Base-by-base conservation (phyloP, 2,329 filamentous ascomycete genomes). In the Juglanconis juglandina region DNA sequence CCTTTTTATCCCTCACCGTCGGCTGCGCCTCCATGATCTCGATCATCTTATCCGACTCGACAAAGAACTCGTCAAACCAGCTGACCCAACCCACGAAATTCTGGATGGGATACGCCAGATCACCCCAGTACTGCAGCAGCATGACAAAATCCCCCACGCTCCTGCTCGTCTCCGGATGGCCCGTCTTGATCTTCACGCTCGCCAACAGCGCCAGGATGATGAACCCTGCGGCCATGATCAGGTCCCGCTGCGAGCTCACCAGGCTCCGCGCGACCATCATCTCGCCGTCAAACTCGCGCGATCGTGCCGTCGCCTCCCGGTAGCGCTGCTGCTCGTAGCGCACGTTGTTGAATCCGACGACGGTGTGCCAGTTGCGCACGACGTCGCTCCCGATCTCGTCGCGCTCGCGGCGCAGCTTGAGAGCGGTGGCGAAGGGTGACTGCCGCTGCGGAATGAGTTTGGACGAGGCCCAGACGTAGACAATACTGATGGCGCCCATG, bases 21-120 rank as follows among this genome's bases (percentile, higher is more conserved):
- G 86, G 79, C 60, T 87, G 81, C 6, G 81, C 84, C 52, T 82
- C 78, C 7, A 89, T 75, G 1, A 89, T 76, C 61, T 79, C 73
- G 0, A 82, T 76, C 5, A 88, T 74, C 4, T 84, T 79, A 67
- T 91, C 87, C 0, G 87, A 85, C 66, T 90, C 85, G 42, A 90
- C 82, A 33, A 91, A 47, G 4, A 57, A 55, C 41, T 37, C 55
- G 34, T 57, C 55, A 5, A 60, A n/a, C 13, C n/a, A 60, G 30
- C 47, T 35, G 14, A 57, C 46, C 10, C 55, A 35, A 14, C 47
- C 37, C 35, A 51, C 30, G 11, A 61, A 46, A 39, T 53, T 41
- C 37, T 53, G 56, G 14, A 61, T 56, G 7, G 59, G 59, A 37
- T 33, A 58, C 24, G 56, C 44, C 11, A 61, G 34, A n/a, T 30